Percentiles rank a stretch among this genome's conserved stretches.
phyloP scores from a whole-genome alignment of 129 eudicot species.

The Cynara cardunculus region DNA sequence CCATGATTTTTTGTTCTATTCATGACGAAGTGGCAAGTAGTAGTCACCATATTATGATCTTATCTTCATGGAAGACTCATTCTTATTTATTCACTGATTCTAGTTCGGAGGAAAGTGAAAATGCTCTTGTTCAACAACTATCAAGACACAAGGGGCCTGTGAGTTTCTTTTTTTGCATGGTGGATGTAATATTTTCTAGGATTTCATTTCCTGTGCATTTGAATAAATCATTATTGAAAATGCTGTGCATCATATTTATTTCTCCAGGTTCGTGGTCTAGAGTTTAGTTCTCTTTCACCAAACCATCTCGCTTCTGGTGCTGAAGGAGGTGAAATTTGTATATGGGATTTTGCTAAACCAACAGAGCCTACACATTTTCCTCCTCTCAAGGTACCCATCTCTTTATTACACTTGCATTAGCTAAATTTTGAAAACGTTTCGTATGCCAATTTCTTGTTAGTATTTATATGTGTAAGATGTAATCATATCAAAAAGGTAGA shows the following conservation, averaged over 20 bases:
- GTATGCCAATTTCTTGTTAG: not conserved
- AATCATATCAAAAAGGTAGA: not conserved
- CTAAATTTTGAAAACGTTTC: not conserved
- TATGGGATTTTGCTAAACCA: conserved; percentile 82
- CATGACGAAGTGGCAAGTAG: not conserved
- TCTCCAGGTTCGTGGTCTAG: conserved; percentile 86
- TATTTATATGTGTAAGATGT: not conserved
- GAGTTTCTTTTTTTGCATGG: conserved; percentile 26
- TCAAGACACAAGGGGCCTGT: conserved; percentile 83
- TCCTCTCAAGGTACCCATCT: conserved; percentile 63
- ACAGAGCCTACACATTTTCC: conserved; percentile 68
- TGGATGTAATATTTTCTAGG: not conserved
- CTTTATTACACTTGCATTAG: not conserved
- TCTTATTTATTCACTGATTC: conserved; percentile 9
- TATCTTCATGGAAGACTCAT: conserved; percentile 8
- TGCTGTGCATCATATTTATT: not conserved
- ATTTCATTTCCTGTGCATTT: not conserved
- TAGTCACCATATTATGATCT: not conserved
- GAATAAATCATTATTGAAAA: conserved; percentile 5
- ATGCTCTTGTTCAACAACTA: conserved; percentile 59
- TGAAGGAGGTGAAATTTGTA: conserved; percentile 89
- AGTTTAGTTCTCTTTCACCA: conserved; percentile 63
- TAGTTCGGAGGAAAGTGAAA: conserved; percentile 54
- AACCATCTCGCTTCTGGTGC: conserved; percentile 90
- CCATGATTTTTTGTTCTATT: not conserved